phyloP scores from a whole-genome alignment of 352 stramenopile genomes.

The Pythium insidiosum region DNA sequence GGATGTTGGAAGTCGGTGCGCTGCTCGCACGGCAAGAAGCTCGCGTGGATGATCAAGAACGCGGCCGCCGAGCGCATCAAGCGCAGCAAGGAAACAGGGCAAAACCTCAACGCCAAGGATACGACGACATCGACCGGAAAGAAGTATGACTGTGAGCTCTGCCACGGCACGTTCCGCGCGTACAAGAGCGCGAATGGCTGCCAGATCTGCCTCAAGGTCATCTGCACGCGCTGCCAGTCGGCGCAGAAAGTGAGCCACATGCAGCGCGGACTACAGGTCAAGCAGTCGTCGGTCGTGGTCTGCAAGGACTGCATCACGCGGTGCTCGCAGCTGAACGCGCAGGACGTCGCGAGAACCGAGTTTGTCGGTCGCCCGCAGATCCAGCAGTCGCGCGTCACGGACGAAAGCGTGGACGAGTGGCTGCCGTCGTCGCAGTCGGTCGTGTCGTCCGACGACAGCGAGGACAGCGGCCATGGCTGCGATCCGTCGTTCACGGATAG shows the following conservation, averaged over 20 bases:
- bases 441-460: constrained; percentile 1
- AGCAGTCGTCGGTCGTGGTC: constrained; percentile 6
- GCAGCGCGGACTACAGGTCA: constrained; percentile 12
- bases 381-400: constrained; percentile 13
- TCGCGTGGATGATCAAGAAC: constrained; percentile 19
- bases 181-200: constrained; percentile 13
- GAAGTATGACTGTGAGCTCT: constrained; percentile 11
- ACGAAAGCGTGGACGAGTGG: no score
- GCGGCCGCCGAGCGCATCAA: constrained; percentile 3
- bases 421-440: no score
- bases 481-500: not conserved
- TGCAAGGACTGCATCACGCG: constrained; percentile 10
- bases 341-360: constrained; percentile 9
- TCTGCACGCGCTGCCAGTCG: constrained; percentile 13
- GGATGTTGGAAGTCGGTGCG: constrained; percentile 22
- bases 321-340: constrained; percentile 3
- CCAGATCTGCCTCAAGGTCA: constrained; percentile 6
- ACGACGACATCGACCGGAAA: not conserved
- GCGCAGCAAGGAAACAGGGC: not conserved
- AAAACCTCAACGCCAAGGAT: not conserved
- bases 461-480: not conserved
- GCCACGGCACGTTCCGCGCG: constrained; percentile 7
- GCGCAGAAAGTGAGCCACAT: constrained; percentile 16
- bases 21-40: constrained; percentile 26
- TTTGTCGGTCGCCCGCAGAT: constrained; percentile 4